phyloP scores from a whole-genome alignment of 179 eudicot genomes.

The Actinidia polygama region DNA sequence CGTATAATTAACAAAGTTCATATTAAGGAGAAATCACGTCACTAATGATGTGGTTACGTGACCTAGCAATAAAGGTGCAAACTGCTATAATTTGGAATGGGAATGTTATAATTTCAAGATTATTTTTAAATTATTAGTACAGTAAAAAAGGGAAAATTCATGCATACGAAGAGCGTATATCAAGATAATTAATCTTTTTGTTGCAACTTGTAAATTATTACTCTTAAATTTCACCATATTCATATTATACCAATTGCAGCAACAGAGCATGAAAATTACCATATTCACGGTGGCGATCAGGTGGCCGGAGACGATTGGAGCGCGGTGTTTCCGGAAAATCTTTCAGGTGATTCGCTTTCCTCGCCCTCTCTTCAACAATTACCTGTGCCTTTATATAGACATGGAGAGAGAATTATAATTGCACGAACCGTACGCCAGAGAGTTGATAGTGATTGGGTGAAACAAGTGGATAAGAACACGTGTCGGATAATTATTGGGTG shows the following conservation, averaged over 20 bases:
- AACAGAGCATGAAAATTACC: conserved; percentile 14
- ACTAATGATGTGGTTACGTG: background rate
- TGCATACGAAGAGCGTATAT: background rate
- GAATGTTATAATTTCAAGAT: background rate
- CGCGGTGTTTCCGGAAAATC: background rate
- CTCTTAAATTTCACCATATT: too few species aligned
- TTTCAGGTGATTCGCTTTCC: background rate
- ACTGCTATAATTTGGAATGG: too few species aligned
- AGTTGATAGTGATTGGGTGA: conserved; percentile 8
- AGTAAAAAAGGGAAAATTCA: background rate
- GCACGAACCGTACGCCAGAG: background rate
- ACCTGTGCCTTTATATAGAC: background rate
- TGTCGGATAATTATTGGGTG: background rate
- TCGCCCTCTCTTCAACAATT: background rate
- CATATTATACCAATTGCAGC: background rate
- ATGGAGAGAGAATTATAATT: background rate
- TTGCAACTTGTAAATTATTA: background rate
- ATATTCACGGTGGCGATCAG: conserved; percentile 23
- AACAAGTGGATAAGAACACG: background rate
- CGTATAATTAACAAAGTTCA: background rate
- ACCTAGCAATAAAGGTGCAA: background rate
- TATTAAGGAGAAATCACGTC: background rate
- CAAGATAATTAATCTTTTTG: background rate
- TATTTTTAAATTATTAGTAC: background rate
- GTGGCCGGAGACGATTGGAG: conserved; percentile 14